These are phyloP conservation scores for Mycena haematopus DNA, from an alignment of 768 basidiomycete genomes.

Conservation along the genomic window DNA sequence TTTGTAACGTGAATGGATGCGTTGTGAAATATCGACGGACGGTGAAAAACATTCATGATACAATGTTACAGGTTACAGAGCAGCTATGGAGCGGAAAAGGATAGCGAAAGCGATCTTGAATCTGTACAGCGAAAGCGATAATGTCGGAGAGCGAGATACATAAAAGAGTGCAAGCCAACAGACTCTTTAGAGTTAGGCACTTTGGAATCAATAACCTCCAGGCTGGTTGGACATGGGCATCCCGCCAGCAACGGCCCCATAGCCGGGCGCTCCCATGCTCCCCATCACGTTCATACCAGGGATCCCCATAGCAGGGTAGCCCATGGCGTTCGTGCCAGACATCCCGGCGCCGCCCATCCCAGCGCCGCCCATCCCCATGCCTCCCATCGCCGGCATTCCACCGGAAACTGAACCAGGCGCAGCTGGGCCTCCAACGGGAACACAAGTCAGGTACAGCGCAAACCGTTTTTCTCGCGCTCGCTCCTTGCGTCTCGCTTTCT, in stretches of 20 bases:
- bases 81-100: not conserved
- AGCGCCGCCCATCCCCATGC: slow-evolving; percentile 9
- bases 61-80: slow-evolving; percentile 10
- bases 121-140: slow-evolving; percentile 10
- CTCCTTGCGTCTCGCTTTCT: slow-evolving; percentile 63
- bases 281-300: too few species aligned
- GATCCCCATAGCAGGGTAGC: not conserved
- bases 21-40: not conserved
- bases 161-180: not conserved
- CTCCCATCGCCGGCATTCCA: slow-evolving; percentile 24
- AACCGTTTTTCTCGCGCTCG: slow-evolving; percentile 69
- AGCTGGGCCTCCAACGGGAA: slow-evolving; percentile 38
- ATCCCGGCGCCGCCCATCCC: slow-evolving; percentile 24
- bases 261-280: not conserved
- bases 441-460: slow-evolving; percentile 64
- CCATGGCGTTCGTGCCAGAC: slow-evolving; percentile 2
- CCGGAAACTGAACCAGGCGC: slow-evolving; percentile 29
- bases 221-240: slow-evolving; percentile 25
- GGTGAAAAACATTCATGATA: not conserved
- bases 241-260: slow-evolving; percentile 5
- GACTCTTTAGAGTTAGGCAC: not conserved
- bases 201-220: slow-evolving; percentile 19
- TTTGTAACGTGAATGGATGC: slow-evolving; percentile 38
- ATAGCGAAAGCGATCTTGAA: slow-evolving; percentile 5
- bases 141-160: slow-evolving; percentile 6